Base-by-base conservation (phyloP, 2,329 filamentous ascomycete species). In the Onygenales sp. region DNA sequence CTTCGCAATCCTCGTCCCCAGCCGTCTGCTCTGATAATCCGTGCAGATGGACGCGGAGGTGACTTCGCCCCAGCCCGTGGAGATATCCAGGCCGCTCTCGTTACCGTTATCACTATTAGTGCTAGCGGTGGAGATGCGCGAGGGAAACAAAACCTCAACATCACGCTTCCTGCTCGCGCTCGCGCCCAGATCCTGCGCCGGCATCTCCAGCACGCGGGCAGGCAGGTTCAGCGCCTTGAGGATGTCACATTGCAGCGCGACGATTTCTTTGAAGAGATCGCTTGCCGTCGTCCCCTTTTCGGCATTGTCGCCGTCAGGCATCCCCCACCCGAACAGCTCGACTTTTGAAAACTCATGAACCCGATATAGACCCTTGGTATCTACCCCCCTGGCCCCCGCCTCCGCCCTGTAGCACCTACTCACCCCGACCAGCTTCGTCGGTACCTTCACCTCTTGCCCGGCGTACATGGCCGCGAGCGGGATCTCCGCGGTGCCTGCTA, bases 301-400 rank as follows among this genome's bases (percentile, higher is more conserved):
- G 35, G 13, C 11, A 7, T 13, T n/a, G 6, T n/a, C 41, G 6
- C 11, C 13, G 39, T 50, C 54, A 51, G 82, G 77, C 33, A 78
- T 63, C 4, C 89, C 86, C 93, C 93, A 98, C 0, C 87, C 90
- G 67, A 98, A 97, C 77, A 98, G 84, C 71, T 98, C 93, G 0
- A 98, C 92, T 69, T 98, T 98, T 32, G 90, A 95, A 72, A 98
- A 98, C 71, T 98, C 93, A 71, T 98, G 93, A 3, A 98, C 93
- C 32, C 93, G 86, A 72, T 97, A 98, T 1, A 98, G 75, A 5
- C 93, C 93, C 72, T 95, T 96, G 1, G 91, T 95, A 61, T 93
- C 89, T 27, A 86, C 84, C 33, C 93, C 93, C 41, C 92, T 80
- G 0, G 90, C 88, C 35, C 93, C 93, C 0, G 93, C 93, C 73